phyloP scores from a whole-genome alignment of 768 basidiomycete genomes.

The Collybia sp. region DNA sequence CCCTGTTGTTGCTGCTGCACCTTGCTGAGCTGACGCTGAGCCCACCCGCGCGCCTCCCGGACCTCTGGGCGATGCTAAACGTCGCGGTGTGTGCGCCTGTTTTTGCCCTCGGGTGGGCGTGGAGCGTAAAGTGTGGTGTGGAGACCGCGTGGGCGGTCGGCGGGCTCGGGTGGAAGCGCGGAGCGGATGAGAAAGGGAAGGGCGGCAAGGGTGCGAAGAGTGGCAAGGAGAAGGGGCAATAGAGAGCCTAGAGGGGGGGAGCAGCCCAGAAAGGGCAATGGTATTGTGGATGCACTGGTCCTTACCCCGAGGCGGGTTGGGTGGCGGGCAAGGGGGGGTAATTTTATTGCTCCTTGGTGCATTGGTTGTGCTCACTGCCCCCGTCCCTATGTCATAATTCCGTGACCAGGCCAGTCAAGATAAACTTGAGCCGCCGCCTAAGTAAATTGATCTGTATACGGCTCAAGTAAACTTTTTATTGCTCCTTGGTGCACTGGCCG shows the following conservation, averaged over 20 bases:
- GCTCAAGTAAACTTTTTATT: too few species aligned
- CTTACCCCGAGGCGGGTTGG: too few species aligned
- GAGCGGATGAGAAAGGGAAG: slow-evolving; percentile 4
- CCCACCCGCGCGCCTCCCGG: slow-evolving; percentile 77
- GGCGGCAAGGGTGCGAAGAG: slow-evolving; percentile 4
- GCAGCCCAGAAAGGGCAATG: too few species aligned
- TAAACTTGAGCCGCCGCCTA: too few species aligned
- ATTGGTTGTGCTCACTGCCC: too few species aligned
- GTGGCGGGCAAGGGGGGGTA: slow-evolving; percentile 1
- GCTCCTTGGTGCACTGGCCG: too few species aligned
- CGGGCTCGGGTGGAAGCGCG: slow-evolving; percentile 31
- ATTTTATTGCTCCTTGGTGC: too few species aligned
- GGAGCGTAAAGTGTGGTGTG: slow-evolving; percentile 80
- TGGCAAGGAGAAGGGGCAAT: slow-evolving; percentile 4
- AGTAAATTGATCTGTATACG: too few species aligned
- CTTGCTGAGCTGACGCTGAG: slow-evolving; percentile 52
- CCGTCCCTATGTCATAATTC: too few species aligned
- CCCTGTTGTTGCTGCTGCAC: slow-evolving; percentile 37
- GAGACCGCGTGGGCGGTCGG: slow-evolving; percentile 79
- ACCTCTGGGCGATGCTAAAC: slow-evolving; percentile 83
- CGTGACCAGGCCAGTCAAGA: too few species aligned
- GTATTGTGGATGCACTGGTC: too few species aligned
- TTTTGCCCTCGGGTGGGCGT: slow-evolving; percentile 81
- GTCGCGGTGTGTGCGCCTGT: slow-evolving; percentile 77
- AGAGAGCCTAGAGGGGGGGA: too few species aligned